Evolutionary conservation across 352 stramenopile species (phyloP).

Genomic region (Thraustochytrium striatum): DNA sequence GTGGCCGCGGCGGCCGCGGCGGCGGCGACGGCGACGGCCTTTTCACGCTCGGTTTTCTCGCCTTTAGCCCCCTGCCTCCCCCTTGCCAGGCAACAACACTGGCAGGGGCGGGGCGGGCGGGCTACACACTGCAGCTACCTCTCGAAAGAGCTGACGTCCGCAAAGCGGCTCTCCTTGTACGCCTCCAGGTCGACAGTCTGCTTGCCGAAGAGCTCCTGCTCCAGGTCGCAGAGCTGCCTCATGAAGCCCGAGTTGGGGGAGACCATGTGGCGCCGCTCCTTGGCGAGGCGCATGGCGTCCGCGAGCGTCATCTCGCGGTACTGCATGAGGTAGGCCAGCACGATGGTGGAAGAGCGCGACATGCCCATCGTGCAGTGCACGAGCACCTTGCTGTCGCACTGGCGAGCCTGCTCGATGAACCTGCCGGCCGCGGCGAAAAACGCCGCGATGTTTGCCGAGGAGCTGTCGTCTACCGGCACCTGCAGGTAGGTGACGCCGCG

Average conservation of each 20-base stretch:
- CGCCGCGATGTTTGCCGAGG: slow-evolving; percentile 55
- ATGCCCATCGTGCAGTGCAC: slow-evolving; percentile 70
- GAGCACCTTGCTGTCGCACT: slow-evolving; percentile 61
- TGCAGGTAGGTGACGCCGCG: slow-evolving; percentile 62
- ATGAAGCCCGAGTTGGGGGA: slow-evolving; percentile 69
- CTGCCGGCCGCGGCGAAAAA: slow-evolving; percentile 60
- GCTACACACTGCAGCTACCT: no score
- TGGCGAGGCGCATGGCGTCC: slow-evolving; percentile 58
- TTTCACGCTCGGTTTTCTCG: no score
- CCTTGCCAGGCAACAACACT: no score
- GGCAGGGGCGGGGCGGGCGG: no score
- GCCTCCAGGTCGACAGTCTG: slow-evolving; percentile 33
- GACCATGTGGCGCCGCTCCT: slow-evolving; percentile 60
- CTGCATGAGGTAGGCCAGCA: slow-evolving; percentile 66
- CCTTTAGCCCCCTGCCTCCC: no score
- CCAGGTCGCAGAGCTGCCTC: slow-evolving; percentile 58
- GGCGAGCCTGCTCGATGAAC: slow-evolving; percentile 61
- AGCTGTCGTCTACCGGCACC: slow-evolving; percentile 61
- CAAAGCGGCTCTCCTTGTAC: slow-evolving; percentile 50
- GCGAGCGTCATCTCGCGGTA: slow-evolving; percentile 56
- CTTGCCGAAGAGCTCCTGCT: slow-evolving; percentile 49
- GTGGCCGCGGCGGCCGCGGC: no score
- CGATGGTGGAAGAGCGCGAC: slow-evolving; percentile 65
- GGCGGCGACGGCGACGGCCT: no score
- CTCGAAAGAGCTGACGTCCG: slow-evolving; percentile 11